phyloP scores from a whole-genome alignment of 2,329 filamentous ascomycete genomes.

The Fonsecaea multimorphosa region DNA sequence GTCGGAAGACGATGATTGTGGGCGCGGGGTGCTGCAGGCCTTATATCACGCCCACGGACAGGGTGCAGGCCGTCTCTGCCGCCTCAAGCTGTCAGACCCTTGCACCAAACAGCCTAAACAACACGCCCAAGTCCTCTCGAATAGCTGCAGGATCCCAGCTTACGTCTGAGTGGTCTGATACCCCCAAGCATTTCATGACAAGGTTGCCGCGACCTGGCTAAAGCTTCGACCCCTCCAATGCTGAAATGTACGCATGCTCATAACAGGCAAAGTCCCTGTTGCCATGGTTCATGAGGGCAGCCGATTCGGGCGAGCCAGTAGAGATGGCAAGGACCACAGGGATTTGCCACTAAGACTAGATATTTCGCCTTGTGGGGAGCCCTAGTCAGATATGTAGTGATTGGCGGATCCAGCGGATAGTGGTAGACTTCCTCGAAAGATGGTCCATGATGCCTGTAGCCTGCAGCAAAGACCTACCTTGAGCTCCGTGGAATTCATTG shows the following conservation, averaged over 20 bases:
- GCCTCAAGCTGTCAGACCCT: not conserved
- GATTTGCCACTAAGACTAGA: not conserved
- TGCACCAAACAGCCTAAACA: not conserved
- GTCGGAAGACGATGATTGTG: not conserved
- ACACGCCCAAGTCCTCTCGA: not conserved
- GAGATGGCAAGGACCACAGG: not conserved
- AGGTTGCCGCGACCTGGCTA: not conserved
- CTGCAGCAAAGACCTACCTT: not conserved
- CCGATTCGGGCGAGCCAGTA: not conserved
- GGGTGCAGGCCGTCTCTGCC: not conserved
- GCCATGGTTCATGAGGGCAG: too few relatives aligned
- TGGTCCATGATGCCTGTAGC: not conserved
- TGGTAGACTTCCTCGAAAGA: not conserved
- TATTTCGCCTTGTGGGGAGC: not conserved
- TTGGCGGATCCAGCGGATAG: not conserved
- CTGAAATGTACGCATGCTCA: conserved; percentile 3
- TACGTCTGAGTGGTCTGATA: not conserved
- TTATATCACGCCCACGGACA: not conserved
- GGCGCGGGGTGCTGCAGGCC: not conserved
- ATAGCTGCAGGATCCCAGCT: conserved; percentile 1
- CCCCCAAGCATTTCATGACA: not conserved
- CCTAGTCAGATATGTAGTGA: not conserved
- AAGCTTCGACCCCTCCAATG: conserved; percentile 8
- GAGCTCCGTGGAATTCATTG: not conserved
- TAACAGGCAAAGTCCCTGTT: not conserved